These are phyloP conservation scores for Porcisia hertigi DNA, from an alignment of 208 protist species.

Conservation along the genomic window DNA sequence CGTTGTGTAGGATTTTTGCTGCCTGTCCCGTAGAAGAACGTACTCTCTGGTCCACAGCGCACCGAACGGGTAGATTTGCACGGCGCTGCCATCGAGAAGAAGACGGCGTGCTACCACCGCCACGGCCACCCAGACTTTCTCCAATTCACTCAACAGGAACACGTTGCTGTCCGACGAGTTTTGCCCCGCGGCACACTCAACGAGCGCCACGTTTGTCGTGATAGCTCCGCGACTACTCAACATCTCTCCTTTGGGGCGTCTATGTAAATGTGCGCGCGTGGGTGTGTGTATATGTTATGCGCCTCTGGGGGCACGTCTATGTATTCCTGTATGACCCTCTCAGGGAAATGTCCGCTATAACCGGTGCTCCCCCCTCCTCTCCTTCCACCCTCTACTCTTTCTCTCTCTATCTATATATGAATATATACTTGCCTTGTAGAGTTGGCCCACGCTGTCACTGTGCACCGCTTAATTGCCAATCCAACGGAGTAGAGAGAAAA, in stretches of 20 bases:
- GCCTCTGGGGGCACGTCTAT: background rate
- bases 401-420: background rate
- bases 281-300: constrained; percentile 1
- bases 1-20: constrained; percentile 35
- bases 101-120: constrained; percentile 54
- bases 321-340: background rate
- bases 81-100: constrained; percentile 59
- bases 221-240: constrained; percentile 77
- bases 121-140: constrained; percentile 81
- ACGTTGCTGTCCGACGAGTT: constrained; percentile 50
- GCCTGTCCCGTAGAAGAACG: constrained; percentile 41
- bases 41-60: constrained; percentile 63
- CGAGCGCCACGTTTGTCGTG: constrained; percentile 72
- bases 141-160: constrained; percentile 84
- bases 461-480: background rate
- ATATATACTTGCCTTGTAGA: background rate
- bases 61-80: constrained; percentile 66
- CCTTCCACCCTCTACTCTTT: background rate
- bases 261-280: background rate
- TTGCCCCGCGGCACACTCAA: constrained; percentile 82
- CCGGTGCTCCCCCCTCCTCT: background rate
- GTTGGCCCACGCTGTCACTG: background rate
- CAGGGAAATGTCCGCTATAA: background rate
- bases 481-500: background rate
- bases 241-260: constrained; percentile 33